Base-by-base conservation (phyloP, 208 protist species). In the Zelonia costaricensis region DNA sequence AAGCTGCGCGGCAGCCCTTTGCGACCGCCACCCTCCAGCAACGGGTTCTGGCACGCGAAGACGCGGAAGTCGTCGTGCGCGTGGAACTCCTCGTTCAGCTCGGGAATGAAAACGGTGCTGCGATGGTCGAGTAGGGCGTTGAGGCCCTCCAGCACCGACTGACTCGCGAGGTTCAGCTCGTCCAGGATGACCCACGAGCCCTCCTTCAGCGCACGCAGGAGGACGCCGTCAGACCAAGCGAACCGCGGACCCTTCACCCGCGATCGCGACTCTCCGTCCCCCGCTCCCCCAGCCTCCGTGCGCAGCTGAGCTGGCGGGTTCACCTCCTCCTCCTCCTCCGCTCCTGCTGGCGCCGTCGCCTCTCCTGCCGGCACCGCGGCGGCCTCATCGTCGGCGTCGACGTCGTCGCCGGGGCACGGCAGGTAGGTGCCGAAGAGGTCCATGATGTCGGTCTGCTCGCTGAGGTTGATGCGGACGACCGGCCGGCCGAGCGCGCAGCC, bases 401-500 rank as follows among this genome's bases (percentile, higher is more conserved):
- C 25, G 22, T 59, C 56, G 47, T 64, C 64, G 38, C 47, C 38
- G 8, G 77, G 83, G 44, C 47, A 77, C 6, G 91, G 91, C 33
- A 97, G 78, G 60, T 86, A 97, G 6, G 91, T 93, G 10, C 93
- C 93, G 49, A 99, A 85, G 22, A 99, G 82, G 70, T 99, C 98
- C 90, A 99, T 98, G 66, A 99, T 99, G 82, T 99, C 99, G 0
- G 99, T 99, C 74, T 99, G 99, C 63, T 99, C 99, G 33, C 96
- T 99, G 18, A 99, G 80, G 76, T 99, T 99, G 68, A 99, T 99
- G 62, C 99, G 88, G 28, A 99, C 97, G 1, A 99, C 84, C n/a
- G 51, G 42, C 35, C 96, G 78, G 4, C 87, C 91, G 13, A 94
- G 49, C 5, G 93, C 94, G 52, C 84, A 84, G 13, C 95, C 98